Evolutionary conservation across 2,329 filamentous ascomycete species (phyloP), one percentile per base, ranked within the genome.

Genomic region (Aspergillus sp.): DNA sequence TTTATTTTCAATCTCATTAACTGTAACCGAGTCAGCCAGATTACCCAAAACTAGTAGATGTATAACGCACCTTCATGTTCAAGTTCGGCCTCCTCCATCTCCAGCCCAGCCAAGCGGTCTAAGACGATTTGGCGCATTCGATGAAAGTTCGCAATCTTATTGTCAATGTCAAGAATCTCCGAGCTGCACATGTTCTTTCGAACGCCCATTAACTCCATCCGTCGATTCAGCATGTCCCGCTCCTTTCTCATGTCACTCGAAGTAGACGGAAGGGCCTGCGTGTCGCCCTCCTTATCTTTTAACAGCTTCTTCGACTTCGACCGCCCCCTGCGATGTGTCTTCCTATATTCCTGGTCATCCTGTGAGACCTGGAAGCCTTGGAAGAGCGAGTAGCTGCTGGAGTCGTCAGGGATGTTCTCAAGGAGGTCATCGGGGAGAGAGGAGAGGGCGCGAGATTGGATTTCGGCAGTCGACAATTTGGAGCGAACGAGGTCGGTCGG

Each of bases 101-200:
- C 95, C 60, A 98, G 78, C 2, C 84, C 86, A 1, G 93, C 93
- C 64, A 99, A 76, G 61, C 95, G 84, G 55, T 97, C 92, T 57
- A 99, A 76, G 46, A 98, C 89, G 60, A 97, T 96, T 70, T 88
- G 89, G 64, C 95, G 88, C 91, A 98, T 97, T 61, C 86, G 91
- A 66, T 91, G 89, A 54, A 99, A 80, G 73, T 98, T 98, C 60
- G 91, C 86, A 62, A 99, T 93, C 76, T 98, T 99, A 77, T 89
- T 93, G 77, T 99, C 95, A 60, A 99, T 96, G 70, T 99, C 95
- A 59, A 87, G 86, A 58, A 99, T 98, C 75, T 99, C 95, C 62
- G 91, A 90, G 68, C 91, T 95, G 66, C 93, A 93, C 93, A 99
- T 97, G 70, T 95, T 96, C 76, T 99, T 99, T 59, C 95, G 86